Base-by-base conservation (phyloP, 106 monocot genomes). In the Dioscorea alata region DNA sequence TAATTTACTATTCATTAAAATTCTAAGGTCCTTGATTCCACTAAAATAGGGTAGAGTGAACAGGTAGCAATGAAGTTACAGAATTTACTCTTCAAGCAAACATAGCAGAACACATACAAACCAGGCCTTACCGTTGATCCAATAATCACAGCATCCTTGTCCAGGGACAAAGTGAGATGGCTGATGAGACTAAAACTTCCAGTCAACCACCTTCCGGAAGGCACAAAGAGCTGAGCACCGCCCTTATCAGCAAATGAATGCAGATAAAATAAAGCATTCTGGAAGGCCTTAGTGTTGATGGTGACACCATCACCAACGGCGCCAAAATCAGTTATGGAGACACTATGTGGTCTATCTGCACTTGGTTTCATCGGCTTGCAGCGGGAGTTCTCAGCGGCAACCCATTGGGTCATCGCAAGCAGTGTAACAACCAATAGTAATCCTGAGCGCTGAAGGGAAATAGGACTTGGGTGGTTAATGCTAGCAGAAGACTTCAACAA, bases 301-400 rank as follows among this genome's bases (percentile, higher is more conserved):
- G 80, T 80, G 72, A 76, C 76, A 66, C 84, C 84, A 74, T 84
- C 84, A 61, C 84, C 84, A 49, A 84, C 77, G 12, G 84, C 84
- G 49, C 84, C 80, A 67, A 84, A 84, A 21, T 84, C 84, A 2
- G 84, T 84, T 57, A 80, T 69, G 4, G 72, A 72, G 48, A 80
- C 84, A 62, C 80, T 84, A 68, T 80, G 84, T 4, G 84, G 84
- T 17, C 84, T 61, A 31, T 49, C 62, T 34, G 24, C 67, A 23
- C 20, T 31, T 18, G 73, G 48, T 6, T 61, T 61, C 73, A 70
- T 70, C 48, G 69, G 35, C 52, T 77, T 70, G 80, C 73, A 80
- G 23, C 52, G 64, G n/a, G 64, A 63, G 58, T 68, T 63, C 1
- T 61, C 50, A 56, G 68, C 67, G 23, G 48, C 65, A 56, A 65